Base-by-base conservation (phyloP, 805 yeast genomes). In the Myxozyma sirexii region DNA sequence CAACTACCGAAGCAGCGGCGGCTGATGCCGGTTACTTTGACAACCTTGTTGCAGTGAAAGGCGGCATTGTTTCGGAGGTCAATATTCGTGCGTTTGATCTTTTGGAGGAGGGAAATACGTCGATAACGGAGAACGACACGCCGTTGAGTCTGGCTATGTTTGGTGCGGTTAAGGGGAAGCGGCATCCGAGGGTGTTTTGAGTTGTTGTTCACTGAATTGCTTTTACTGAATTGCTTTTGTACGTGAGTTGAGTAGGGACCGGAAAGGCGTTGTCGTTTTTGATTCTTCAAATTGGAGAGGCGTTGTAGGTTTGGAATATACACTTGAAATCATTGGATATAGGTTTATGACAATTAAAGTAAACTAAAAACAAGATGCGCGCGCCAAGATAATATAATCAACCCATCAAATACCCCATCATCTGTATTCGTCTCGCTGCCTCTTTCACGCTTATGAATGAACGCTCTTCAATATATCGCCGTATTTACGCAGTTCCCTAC, bases 31-130 rank as follows among this genome's bases (percentile, higher is more conserved):
- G 59, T 17, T 62, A 62, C 45, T 62, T 62, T 45, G 54, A 39
- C 21, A 55, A 59, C 37, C 56, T 62, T 19, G 65, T 56, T 8
- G 63, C 61, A 13, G 61, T 62, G 47, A 53, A 53, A 29, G 51
- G 55, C 43, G 57, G 54, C 10, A 35, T 38, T 10, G 27, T 47
- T 4, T 55, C 53, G 4, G 79, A 76, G 33, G 75, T 81, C 57
- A 73, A 69, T 24, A 67, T 79, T 47, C 77, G 80, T 60, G 75
- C 83, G 12, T 83, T 84, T 70, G 89, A 84, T 64, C 68, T 84
- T 64, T 76, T 84, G 46, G 87, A 84, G 66, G 87, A 84, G 55
- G 74, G 85, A 0, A 80, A 76, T 62, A 81, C 84, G 0, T 66
- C 72, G 5, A 73, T 76, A 58, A 75, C 79, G 4, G 62, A 75